Base-by-base conservation (phyloP, 1,139 yeast genomes). In the Taphrina deformans region DNA sequence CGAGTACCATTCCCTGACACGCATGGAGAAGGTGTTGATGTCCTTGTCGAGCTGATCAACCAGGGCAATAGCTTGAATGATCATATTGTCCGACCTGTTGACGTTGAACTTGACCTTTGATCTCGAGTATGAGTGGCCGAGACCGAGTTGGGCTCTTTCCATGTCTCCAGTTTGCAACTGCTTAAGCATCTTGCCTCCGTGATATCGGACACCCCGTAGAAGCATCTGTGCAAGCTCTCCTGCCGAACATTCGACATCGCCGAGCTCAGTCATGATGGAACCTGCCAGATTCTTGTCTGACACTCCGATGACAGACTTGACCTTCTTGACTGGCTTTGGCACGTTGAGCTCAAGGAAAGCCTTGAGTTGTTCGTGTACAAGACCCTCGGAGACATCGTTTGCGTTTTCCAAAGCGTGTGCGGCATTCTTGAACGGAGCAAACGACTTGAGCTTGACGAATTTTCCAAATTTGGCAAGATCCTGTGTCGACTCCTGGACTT, bases 331-430 rank as follows among this genome's bases (percentile, higher is more conserved):
- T 56, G 86, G 85, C 81, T 91, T 91, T 76, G 98, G 98, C 73
- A 93, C 80, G 80, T 92, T 92, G 76, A 90, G 82, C 79, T 92
- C 98, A 73, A 93, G 80, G 67, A 93, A 83, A 52, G 96, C 86
- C 78, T 89, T 90, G 79, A 93, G 84, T 79, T 89, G 89, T 72
- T 93, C 98, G 69, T 92, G 88, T 66, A 92, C 96, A 73, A 92
- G 83, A 74, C 99, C 99, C 80, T 93, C 99, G 69, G 97, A 89
- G 73, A 93, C 88, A 76, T 93, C 99, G 76, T 95, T 93, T 73
- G 98, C 97, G 76, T 93, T 95, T 79, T 93, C 98, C 74, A 93
- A 83, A 68, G 99, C 99, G 79, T 93, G 97, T 67, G 99, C 98
- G 67, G 99, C 99, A 73, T 68, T 68, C 67, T 93, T 91, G 84